Conservation (phyloP, 1,284 basidiomycete species). For the Heterobasidion irregulare region DNA sequence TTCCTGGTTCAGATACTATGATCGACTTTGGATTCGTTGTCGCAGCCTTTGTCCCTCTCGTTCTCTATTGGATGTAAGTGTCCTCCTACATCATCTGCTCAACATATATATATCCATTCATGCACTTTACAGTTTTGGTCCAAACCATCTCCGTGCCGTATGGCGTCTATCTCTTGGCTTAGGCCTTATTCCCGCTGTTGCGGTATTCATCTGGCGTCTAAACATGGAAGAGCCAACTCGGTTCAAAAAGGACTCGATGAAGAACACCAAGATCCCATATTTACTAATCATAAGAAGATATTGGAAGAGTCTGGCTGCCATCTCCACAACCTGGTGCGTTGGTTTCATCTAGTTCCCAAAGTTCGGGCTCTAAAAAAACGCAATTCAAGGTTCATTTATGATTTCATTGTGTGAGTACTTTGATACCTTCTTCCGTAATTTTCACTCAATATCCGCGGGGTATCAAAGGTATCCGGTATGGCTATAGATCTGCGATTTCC, state of each 20-base stretch:
- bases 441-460: conserved; percentile 3
- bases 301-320: conserved; percentile 58
- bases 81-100: not conserved
- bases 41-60: conserved; percentile 76
- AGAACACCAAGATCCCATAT: conserved; percentile 67
- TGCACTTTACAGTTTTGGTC: conserved; percentile 51
- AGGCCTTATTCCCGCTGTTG: conserved; percentile 74
- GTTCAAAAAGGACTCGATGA: conserved; percentile 74
- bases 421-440: not conserved
- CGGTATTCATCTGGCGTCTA: conserved; percentile 82
- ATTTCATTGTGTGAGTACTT: conserved; percentile 60
- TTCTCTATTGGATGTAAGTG: conserved; percentile 78
- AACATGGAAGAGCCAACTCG: conserved; percentile 75
- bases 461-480: conserved; percentile 47
- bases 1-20: conserved; percentile 55
- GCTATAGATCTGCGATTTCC: conserved; percentile 1
- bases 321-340: conserved; percentile 62
- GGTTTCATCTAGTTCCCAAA: not conserved
- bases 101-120: no score
- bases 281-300: conserved; percentile 76
- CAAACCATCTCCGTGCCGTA: conserved; percentile 73
- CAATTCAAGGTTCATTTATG: conserved; percentile 67
- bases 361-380: conserved; percentile 6
- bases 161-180: conserved; percentile 91
- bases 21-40: conserved; percentile 87